Percentiles rank a stretch among this genome's conserved stretches.
Conservation (phyloP, 2,329 filamentous ascomycete species). For the Neopestalotiopsis rosae region DNA sequence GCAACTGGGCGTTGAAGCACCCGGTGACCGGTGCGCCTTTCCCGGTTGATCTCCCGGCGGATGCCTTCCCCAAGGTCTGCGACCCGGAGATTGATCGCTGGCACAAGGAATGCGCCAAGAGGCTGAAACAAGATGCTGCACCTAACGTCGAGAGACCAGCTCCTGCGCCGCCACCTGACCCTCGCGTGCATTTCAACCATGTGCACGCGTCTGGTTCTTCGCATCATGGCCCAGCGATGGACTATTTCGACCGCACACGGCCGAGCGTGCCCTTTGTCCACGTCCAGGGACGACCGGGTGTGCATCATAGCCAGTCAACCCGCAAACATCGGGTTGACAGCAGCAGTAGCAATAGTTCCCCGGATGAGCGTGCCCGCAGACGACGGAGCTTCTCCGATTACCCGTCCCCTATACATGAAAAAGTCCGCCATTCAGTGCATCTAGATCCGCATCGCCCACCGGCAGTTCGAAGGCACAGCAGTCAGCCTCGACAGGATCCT, state of each 20-base stretch:
- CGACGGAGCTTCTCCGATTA: constrained; percentile 59
- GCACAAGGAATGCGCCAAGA: constrained; percentile 79
- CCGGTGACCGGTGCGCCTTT: constrained; percentile 76
- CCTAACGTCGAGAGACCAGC: constrained; percentile 39
- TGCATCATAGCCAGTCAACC: constrained; percentile 7
- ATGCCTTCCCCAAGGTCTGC: constrained; percentile 72
- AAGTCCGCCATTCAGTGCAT: constrained; percentile 25
- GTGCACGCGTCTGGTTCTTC: constrained; percentile 29
- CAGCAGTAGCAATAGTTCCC: constrained; percentile 42
- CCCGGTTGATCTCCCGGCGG: constrained; percentile 59
- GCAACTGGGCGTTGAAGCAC: constrained; percentile 76
- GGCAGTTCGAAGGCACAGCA: constrained; percentile 32
- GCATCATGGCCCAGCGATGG: constrained; percentile 35
- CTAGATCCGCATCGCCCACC: constrained; percentile 29
- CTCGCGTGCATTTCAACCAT: constrained; percentile 37
- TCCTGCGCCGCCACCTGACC: constrained; percentile 21
- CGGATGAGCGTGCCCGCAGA: constrained; percentile 46
- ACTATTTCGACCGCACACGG: constrained; percentile 42
- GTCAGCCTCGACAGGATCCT: constrained; percentile 31
- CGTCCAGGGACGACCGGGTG: constrained; percentile 28
- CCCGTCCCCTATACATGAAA: constrained; percentile 42
- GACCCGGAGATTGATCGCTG: constrained; percentile 84
- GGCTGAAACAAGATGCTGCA: constrained; percentile 67
- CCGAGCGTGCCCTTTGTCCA: constrained; percentile 33
- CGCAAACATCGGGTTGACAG: constrained; percentile 28